These are phyloP conservation scores for Citrus inodora DNA, from an alignment of 345 rosid genomes.

Conservation along the genomic window DNA sequence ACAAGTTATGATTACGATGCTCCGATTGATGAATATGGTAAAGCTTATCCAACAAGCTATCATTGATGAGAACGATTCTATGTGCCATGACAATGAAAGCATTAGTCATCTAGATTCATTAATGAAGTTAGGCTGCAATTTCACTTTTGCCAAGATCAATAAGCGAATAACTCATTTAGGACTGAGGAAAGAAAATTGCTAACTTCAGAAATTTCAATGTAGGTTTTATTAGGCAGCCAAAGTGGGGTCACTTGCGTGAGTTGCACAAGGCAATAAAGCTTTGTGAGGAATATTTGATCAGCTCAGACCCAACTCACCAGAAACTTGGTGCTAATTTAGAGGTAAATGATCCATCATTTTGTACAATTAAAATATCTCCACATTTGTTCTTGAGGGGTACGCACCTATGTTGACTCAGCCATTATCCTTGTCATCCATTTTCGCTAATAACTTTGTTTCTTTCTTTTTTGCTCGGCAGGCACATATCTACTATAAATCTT, in stretches of 20 bases:
- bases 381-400: too few species aligned
- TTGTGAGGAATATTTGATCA: constrained; percentile 51
- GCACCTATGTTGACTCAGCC: too few species aligned
- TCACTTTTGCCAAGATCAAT: background rate
- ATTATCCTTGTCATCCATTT: too few species aligned
- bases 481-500: too few species aligned
- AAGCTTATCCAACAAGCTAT: background rate
- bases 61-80: background rate
- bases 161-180: background rate
- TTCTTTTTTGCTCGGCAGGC: too few species aligned
- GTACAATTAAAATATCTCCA: too few species aligned
- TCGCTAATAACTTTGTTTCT: too few species aligned
- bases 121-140: background rate
- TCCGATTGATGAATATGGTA: constrained; percentile 73
- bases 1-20: constrained; percentile 74
- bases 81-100: background rate
- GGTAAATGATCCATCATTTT: too few species aligned
- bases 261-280: constrained; percentile 52
- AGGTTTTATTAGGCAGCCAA: constrained; percentile 67
- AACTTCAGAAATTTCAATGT: constrained; percentile 3
- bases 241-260: constrained; percentile 63
- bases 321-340: constrained; percentile 21
- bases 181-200: background rate
- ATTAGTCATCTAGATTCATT: background rate
- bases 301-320: constrained; percentile 41